These are phyloP conservation scores for Geosiphon pyriformis DNA, from an alignment of 192 early-diverging fungal species.

Conservation along the genomic window DNA sequence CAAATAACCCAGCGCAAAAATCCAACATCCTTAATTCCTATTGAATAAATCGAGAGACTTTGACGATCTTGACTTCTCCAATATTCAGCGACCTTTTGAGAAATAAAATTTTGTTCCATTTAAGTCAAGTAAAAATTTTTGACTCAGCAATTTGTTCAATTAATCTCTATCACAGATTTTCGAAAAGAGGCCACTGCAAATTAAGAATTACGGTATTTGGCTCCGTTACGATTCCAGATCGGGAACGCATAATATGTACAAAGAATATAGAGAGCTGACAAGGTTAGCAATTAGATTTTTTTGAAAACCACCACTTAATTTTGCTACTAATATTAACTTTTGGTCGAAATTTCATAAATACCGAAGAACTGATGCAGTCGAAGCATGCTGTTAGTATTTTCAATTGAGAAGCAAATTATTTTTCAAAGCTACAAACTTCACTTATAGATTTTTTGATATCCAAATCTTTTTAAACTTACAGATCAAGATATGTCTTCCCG, in stretches of 20 bases:
- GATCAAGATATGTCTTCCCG: conserved; percentile 91
- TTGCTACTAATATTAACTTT: background rate
- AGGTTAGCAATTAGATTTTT: conserved; percentile 38
- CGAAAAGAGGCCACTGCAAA: conserved; percentile 85
- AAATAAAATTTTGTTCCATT: conserved; percentile 54
- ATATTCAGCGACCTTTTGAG: background rate
- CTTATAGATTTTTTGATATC: no score
- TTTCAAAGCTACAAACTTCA: no score
- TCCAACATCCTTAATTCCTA: no score
- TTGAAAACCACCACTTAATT: no score
- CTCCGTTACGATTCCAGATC: conserved; percentile 99
- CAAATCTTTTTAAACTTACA: conserved; percentile 1
- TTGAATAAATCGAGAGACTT: no score
- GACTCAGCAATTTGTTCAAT: no score
- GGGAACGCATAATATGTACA: conserved; percentile 99
- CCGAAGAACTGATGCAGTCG: conserved; percentile 50
- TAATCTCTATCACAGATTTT: conserved; percentile 63
- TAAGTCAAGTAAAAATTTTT: background rate
- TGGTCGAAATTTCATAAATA: background rate
- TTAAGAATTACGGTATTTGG: conserved; percentile 99
- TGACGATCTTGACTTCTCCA: no score
- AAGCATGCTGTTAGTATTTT: conserved; percentile 51
- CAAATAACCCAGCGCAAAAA: no score
- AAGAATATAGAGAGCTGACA: conserved; percentile 98
- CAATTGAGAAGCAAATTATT: no score